A percentile compares a stretch with the other conserved stretches of the same genome.
These are phyloP conservation scores for Beauveria brongniartii DNA, from an alignment of 2,329 filamentous ascomycete species.

Conservation along the genomic window DNA sequence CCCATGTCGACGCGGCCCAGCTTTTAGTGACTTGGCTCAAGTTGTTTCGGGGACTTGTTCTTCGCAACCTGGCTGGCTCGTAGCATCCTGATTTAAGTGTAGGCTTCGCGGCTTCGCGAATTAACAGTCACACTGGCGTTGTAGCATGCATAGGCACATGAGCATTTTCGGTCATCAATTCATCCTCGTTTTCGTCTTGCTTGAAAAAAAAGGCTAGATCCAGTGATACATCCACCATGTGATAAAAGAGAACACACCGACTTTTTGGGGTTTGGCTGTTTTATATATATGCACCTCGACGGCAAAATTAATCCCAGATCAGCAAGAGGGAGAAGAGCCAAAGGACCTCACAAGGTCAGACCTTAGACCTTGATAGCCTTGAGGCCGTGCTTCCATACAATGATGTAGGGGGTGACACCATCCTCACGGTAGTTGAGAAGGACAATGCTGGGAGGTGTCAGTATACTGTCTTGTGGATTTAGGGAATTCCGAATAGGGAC, in stretches of 20 bases:
- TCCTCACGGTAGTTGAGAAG: conserved; percentile 98
- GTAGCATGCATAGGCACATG: neutral
- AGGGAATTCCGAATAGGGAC: conserved; percentile 26
- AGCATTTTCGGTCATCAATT: conserved; percentile 7
- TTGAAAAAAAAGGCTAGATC: conserved; percentile 1
- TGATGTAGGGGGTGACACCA: conserved; percentile 81
- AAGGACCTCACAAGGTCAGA: neutral
- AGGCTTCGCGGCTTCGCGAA: neutral
- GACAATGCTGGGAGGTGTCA: conserved; percentile 53
- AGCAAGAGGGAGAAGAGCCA: neutral
- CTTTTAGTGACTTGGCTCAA: conserved; percentile 24
- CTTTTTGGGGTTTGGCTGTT: neutral
- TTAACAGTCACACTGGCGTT: neutral
- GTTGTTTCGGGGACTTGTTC: no score
- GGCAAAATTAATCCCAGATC: neutral
- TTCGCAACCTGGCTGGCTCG: neutral
- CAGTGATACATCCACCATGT: conserved; percentile 1
- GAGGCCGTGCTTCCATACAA: conserved; percentile 93
- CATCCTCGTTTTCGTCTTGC: neutral
- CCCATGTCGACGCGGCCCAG: conserved; percentile 43
- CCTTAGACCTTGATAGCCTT: conserved; percentile 82
- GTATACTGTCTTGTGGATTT: conserved; percentile 7
- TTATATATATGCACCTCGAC: neutral
- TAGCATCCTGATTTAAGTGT: neutral
- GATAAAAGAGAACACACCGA: neutral